These are phyloP conservation scores for Globisporangium solare DNA, from an alignment of 352 stramenopile genomes.

Conservation along the genomic window DNA sequence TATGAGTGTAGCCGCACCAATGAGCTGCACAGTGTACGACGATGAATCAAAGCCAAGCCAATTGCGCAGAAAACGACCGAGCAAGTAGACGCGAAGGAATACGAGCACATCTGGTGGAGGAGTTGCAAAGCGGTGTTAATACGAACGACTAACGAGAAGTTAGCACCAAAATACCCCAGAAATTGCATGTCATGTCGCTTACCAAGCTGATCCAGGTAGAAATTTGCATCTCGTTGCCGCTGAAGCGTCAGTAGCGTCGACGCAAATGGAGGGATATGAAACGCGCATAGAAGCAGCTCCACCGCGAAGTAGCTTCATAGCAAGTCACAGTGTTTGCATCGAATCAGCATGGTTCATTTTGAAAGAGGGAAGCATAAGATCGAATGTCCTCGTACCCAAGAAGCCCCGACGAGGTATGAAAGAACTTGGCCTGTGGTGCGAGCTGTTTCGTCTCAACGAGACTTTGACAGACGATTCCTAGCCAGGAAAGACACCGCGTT, in stretches of 20 bases:
- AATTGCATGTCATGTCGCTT: neutral
- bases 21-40: conserved; percentile 33
- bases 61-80: conserved; percentile 48
- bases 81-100: conserved; percentile 48
- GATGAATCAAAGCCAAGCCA: conserved; percentile 33
- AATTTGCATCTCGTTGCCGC: conserved; percentile 20
- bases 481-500: neutral
- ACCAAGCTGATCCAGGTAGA: conserved; percentile 56
- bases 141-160: too few relatives aligned
- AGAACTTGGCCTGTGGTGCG: conserved; percentile 22
- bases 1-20: conserved; percentile 11
- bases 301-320: conserved; percentile 30
- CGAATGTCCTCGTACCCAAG: conserved; percentile 18
- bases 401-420: conserved; percentile 32
- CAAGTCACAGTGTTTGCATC: neutral
- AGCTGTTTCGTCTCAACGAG: conserved; percentile 41
- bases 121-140: too few relatives aligned
- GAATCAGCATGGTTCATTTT: too few relatives aligned
- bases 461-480: conserved; percentile 33
- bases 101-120: conserved; percentile 33
- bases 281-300: conserved; percentile 32
- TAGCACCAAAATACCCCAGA: neutral
- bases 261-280: conserved; percentile 35
- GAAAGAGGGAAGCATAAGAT: neutral
- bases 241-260: conserved; percentile 25